Evolutionary conservation across 305 asterid species (phyloP).

Genomic region (Ajuga reptans): DNA sequence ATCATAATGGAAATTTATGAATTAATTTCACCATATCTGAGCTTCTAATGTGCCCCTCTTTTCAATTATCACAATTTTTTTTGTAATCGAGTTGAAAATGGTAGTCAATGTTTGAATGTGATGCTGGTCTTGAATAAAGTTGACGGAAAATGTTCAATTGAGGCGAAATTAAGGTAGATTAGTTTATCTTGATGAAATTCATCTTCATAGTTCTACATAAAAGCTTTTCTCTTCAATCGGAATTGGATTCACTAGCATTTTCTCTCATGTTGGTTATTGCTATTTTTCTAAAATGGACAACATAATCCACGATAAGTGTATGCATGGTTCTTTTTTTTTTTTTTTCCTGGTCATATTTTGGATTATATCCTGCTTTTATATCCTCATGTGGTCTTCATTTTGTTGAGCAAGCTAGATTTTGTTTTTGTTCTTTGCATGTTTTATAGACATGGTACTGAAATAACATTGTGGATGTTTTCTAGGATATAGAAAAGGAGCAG

Average conservation of each 20-base stretch:
- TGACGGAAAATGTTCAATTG: not conserved
- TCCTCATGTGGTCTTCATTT: not conserved
- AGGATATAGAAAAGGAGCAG: slow-evolving; percentile 91
- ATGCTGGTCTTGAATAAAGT: not conserved
- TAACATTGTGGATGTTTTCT: slow-evolving; percentile 17
- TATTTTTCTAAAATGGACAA: not conserved
- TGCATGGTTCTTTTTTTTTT: not conserved
- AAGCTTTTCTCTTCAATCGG: not conserved
- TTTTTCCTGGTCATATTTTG: not conserved
- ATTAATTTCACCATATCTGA: not conserved
- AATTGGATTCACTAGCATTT: not conserved
- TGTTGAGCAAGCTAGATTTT: not conserved
- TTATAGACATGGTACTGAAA: not conserved
- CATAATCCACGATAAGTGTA: not conserved
- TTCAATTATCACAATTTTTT: not conserved
- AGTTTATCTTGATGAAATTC: not conserved
- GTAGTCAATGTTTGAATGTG: not conserved
- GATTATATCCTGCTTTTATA: not conserved
- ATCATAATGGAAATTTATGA: slow-evolving; percentile 15
- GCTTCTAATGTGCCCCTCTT: not conserved
- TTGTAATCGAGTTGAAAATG: not conserved
- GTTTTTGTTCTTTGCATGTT: not conserved
- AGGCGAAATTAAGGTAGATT: not conserved
- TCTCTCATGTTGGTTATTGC: not conserved
- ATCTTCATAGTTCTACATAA: not conserved